Percentiles rank a stretch among this genome's conserved stretches.
Evolutionary conservation across 805 yeast species (phyloP).

Genomic region (Suhomyces prunicola): DNA sequence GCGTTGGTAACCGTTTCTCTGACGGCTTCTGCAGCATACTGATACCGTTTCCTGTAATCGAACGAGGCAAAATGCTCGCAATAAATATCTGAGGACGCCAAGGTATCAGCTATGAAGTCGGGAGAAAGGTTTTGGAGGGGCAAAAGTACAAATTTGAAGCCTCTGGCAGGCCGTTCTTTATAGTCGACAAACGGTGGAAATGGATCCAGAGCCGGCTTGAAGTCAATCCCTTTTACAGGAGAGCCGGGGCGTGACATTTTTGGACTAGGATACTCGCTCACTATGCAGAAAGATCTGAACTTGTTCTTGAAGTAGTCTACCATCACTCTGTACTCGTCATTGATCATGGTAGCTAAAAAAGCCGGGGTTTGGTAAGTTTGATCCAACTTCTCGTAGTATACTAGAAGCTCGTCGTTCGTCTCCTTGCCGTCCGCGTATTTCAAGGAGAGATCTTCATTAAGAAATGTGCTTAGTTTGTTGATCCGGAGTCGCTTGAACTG

Average conservation of each 20-base stretch:
- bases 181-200: slow-evolving; percentile 22
- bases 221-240: slow-evolving; percentile 15
- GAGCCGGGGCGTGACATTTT: slow-evolving; percentile 17
- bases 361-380: slow-evolving; percentile 46
- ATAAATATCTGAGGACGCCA: slow-evolving; percentile 52
- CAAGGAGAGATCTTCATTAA: slow-evolving; percentile 18
- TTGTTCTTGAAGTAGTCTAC: slow-evolving; percentile 66
- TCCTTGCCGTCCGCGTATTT: slow-evolving; percentile 13
- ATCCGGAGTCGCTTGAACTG: slow-evolving; percentile 52
- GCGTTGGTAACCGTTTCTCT: background rate
- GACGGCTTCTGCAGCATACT: slow-evolving; percentile 34
- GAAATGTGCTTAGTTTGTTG: slow-evolving; percentile 41
- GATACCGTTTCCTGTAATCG: slow-evolving; percentile 30
- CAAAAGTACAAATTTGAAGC: slow-evolving; percentile 20
- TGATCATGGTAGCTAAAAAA: slow-evolving; percentile 41
- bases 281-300: slow-evolving; percentile 57
- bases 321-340: slow-evolving; percentile 62
- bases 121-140: slow-evolving; percentile 16
- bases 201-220: background rate
- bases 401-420: background rate
- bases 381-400: slow-evolving; percentile 44
- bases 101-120: slow-evolving; percentile 17
- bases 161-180: slow-evolving; percentile 18
- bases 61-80: slow-evolving; percentile 49
- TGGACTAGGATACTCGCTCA: slow-evolving; percentile 46